Conservation (phyloP, 2,329 filamentous ascomycete genomes). For the Emmonsia crescens region DNA sequence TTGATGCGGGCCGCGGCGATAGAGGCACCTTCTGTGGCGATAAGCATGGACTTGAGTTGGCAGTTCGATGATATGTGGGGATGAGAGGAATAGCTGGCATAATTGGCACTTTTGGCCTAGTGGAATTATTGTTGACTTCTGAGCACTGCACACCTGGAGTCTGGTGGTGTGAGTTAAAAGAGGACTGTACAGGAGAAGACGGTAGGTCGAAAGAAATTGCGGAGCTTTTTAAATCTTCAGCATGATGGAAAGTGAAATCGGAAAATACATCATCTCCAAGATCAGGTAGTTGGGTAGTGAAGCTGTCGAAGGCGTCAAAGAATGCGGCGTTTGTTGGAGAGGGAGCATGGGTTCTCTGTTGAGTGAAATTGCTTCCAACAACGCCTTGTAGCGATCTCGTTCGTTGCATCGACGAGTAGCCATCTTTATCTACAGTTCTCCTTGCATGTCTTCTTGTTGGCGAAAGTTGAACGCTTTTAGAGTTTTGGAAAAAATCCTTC, state of each 20-base stretch:
- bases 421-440: conserved; percentile 23
- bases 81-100: conserved; percentile 19
- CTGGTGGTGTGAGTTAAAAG: conserved; percentile 44
- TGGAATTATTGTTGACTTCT: not conserved
- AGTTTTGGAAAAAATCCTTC: conserved; percentile 27
- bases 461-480: conserved; percentile 29
- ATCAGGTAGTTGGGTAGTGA: conserved; percentile 39
- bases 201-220: conserved; percentile 17
- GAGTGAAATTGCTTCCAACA: conserved; percentile 21
- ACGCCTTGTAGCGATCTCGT: conserved; percentile 38
- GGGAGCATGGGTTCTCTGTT: conserved; percentile 37
- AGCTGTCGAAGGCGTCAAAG: conserved; percentile 39
- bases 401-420: conserved; percentile 34
- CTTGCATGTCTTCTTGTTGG: conserved; percentile 26
- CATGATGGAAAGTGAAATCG: conserved; percentile 10
- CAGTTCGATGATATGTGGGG: conserved; percentile 12
- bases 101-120: conserved; percentile 22
- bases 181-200: conserved; percentile 38
- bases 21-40: conserved; percentile 27
- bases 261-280: conserved; percentile 11
- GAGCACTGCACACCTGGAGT: conserved; percentile 32
- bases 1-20: conserved; percentile 35
- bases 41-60: conserved; percentile 9
- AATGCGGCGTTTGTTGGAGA: conserved; percentile 47
- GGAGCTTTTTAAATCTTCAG: conserved; percentile 15